These are phyloP conservation scores for Pichia sp. DNA, from an alignment of 1,139 yeast genomes.

Conservation along the genomic window DNA sequence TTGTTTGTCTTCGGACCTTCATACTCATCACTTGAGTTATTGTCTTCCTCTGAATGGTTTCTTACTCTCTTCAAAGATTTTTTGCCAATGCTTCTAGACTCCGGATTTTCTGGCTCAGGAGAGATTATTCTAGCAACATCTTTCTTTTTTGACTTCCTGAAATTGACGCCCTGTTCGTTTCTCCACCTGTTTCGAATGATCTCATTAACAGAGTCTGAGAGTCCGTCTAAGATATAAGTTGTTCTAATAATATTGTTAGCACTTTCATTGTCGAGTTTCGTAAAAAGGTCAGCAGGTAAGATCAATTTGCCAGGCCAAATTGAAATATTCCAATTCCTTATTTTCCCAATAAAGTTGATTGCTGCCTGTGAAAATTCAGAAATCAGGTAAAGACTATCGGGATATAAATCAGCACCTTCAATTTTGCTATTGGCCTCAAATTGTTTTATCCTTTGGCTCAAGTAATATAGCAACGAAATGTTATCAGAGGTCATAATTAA, in stretches of 20 bases:
- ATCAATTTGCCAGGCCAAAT: constrained; percentile 80
- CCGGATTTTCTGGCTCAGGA: not conserved
- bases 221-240: constrained; percentile 9
- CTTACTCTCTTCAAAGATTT: not conserved
- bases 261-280: constrained; percentile 26
- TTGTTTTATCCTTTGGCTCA: constrained; percentile 77
- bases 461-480: constrained; percentile 66
- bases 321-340: constrained; percentile 62
- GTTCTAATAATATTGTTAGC: constrained; percentile 8
- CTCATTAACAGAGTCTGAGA: constrained; percentile 2
- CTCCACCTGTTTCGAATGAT: constrained; percentile 15
- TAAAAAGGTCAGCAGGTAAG: constrained; percentile 61
- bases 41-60: constrained; percentile 2
- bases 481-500: constrained; percentile 63
- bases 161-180: constrained; percentile 1
- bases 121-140: not conserved
- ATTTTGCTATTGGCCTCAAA: constrained; percentile 37
- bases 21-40: constrained; percentile 1
- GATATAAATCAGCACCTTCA: constrained; percentile 32
- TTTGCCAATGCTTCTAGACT: not conserved
- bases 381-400: constrained; percentile 47
- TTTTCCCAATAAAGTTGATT: constrained; percentile 54
- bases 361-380: constrained; percentile 72
- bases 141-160: constrained; percentile 6
- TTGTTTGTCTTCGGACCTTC: not conserved